These are phyloP conservation scores for Soucietia sequanensis DNA, from an alignment of 805 yeast genomes.

Conservation along the genomic window DNA sequence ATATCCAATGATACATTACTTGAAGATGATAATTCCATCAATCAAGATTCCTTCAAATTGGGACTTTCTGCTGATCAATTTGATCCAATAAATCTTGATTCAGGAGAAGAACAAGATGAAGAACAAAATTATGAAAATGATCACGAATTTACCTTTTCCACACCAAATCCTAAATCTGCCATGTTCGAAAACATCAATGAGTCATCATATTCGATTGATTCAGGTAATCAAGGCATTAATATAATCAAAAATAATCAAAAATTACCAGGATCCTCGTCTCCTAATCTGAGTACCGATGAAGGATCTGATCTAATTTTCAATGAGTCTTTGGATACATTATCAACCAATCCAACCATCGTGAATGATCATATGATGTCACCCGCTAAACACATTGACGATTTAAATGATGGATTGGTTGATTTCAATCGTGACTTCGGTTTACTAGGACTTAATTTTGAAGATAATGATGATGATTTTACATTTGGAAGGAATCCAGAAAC, in stretches of 20 bases:
- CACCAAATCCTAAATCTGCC: neutral
- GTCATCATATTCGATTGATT: conserved; percentile 12
- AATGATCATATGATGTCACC: conserved; percentile 4
- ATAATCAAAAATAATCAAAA: no score
- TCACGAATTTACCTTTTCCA: conserved; percentile 1
- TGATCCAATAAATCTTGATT: neutral
- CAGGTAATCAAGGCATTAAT: conserved; percentile 3
- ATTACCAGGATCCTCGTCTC: conserved; percentile 11
- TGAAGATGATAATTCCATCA: conserved; percentile 3
- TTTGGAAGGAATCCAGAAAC: no score
- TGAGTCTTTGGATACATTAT: conserved; percentile 31
- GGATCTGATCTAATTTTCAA: conserved; percentile 13
- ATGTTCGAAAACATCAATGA: conserved; percentile 1
- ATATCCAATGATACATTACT: conserved; percentile 12
- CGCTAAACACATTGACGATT: conserved; percentile 4
- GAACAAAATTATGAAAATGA: neutral
- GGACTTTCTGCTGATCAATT: neutral
- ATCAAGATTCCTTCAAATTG: neutral
- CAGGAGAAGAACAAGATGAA: neutral
- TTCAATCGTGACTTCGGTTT: neutral
- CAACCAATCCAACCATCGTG: conserved; percentile 28
- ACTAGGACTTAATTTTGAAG: conserved; percentile 1
- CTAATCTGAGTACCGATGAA: conserved; percentile 4
- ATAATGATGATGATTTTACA: conserved; percentile 1
- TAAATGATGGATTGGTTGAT: conserved; percentile 2